Evolutionary conservation across 176 grass and related monocot genomes (phyloP).

Genomic region (Rhynchospora breviuscula): DNA sequence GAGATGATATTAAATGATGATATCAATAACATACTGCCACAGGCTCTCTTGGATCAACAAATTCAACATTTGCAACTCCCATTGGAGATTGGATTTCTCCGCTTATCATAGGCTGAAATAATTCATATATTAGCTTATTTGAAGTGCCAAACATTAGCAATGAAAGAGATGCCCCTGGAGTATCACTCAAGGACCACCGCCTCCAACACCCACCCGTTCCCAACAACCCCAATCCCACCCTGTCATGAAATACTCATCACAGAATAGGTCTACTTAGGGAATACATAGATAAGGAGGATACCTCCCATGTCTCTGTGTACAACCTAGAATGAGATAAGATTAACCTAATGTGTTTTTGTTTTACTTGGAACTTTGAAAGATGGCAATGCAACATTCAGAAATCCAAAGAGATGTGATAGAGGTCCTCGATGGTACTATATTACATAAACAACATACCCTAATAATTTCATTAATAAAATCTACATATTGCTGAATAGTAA

Average conservation of each 20-base stretch:
- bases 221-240: too few relatives aligned
- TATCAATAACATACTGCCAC: conserved; percentile 53
- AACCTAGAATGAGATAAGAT: neutral
- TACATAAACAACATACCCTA: neutral
- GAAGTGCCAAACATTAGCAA: neutral
- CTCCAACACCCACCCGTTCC: too few relatives aligned
- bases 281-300: neutral
- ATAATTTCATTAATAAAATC: neutral
- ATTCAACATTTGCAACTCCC: conserved; percentile 82
- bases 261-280: neutral
- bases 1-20: neutral
- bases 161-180: neutral
- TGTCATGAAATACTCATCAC: too few relatives aligned
- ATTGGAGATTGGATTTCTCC: conserved; percentile 82
- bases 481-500: neutral
- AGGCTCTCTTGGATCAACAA: conserved; percentile 94
- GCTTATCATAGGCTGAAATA: conserved; percentile 85
- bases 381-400: conserved; percentile 1
- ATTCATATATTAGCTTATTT: conserved; percentile 20
- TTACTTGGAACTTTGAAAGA: neutral
- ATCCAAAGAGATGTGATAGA: neutral
- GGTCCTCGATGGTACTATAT: neutral
- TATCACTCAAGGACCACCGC: too few relatives aligned
- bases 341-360: neutral
- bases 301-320: neutral